Evolutionary conservation across 192 early-diverging fungal genomes (phyloP), one percentile per base, ranked within the genome.

Genomic region (Neocallimastix lanati): DNA sequence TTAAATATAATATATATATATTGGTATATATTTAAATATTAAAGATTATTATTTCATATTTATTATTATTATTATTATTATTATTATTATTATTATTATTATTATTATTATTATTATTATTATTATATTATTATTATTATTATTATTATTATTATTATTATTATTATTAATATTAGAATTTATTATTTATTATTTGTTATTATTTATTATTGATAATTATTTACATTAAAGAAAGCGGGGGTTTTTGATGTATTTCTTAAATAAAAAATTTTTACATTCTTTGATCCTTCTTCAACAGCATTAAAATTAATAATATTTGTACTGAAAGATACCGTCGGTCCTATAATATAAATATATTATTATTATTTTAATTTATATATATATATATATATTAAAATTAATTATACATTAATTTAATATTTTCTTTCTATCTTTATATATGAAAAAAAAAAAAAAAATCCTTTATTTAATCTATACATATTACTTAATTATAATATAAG

Each of bases 261-360:
- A 77, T 84, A 85, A 6, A 90, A 40, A 15, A 87, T 85, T 29
- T 87, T 79, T 28, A 79, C 83, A 33, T 82, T 82, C 7, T 83
- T 84, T 35, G 80, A 81, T 0, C 80, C 81, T 15, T 84, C 86
- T 21, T 77, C 82, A 29, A 84, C 82, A 37, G 88, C 88, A 29
- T 89, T 87, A 77, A 90, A 90, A 82, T 90, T 90, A 50, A 90
- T 80, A 0, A 89, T 50, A n/a, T 30, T 78, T 15, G 88, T 82
- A 67, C 82, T 86, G 9, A 90, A 77, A n/a, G 82, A 78, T 28
- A 90, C 88, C 28, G 78, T 78, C 15, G 88, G 88, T 16, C 28
- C 29, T 29, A 30, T 13, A 79, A 7, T 28, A 79, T 79, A 7
- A 76, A 7, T 40, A 29, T 40, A 7, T 35, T 76, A 28, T 28